Evolutionary conservation across 495 filamentous ascomycete genomes (phyloP).

Genomic region (Daldinia caldariorum): DNA sequence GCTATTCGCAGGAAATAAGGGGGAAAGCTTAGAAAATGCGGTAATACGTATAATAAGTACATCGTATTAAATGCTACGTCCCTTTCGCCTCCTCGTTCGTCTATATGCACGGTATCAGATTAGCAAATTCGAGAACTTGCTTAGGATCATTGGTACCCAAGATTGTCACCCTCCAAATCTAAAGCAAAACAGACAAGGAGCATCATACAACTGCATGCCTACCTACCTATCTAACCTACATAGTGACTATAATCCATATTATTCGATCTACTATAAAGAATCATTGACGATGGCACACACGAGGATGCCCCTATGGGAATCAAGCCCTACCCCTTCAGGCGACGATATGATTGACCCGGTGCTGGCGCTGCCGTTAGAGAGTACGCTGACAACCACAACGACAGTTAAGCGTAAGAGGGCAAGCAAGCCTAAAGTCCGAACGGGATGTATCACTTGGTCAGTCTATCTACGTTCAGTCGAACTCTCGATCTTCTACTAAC

Average conservation of each 20-base stretch:
- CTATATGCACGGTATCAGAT: slow-evolving; percentile 11
- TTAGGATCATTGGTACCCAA: slow-evolving; percentile 12
- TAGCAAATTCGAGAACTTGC: slow-evolving; percentile 12
- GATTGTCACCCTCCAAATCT: slow-evolving; percentile 27
- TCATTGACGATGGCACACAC: slow-evolving; percentile 16
- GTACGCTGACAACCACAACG: not conserved
- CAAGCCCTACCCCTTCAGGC: slow-evolving; percentile 17
- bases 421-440: slow-evolving; percentile 42
- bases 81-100: not conserved
- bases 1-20: slow-evolving; percentile 13
- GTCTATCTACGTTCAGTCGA: not conserved
- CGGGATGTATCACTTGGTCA: slow-evolving; percentile 43
- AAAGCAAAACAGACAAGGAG: slow-evolving; percentile 9
- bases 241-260: not conserved
- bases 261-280: slow-evolving; percentile 5
- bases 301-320: slow-evolving; percentile 17
- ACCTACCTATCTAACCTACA: no score
- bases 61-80: slow-evolving; percentile 16
- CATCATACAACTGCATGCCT: slow-evolving; percentile 5
- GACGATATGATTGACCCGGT: slow-evolving; percentile 28
- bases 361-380: slow-evolving; percentile 8
- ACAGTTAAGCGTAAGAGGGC: slow-evolving; percentile 36
- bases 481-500: slow-evolving; percentile 11
- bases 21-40: slow-evolving; percentile 17
- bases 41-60: slow-evolving; percentile 39